Base-by-base conservation (phyloP, 352 stramenopile species). In the Hyphochytrium catenoides region DNA sequence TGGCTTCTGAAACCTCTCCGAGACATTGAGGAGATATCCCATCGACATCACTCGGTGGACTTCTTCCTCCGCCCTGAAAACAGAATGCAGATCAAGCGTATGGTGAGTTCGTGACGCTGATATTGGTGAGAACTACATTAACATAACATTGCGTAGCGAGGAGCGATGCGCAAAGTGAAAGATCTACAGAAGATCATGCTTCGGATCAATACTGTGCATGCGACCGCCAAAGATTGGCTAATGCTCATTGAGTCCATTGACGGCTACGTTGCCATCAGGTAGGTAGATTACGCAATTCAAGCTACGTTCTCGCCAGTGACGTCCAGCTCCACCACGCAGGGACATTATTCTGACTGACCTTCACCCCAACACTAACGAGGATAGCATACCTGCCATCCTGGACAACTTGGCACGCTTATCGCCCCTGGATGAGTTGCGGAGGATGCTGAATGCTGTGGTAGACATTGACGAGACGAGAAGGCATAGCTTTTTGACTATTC, bases 1-100 rank as follows among this genome's bases (percentile, higher is more conserved):
- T 84, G 69, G 69, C 77, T 84, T 61, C 39, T 84, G 14, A 51
- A 57, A 24, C 69, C 69, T 21, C 54, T 84, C 11, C 56, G 71
- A 3, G 45, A 50, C n/a, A 32, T 38, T 15, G 17, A 26, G 0
- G 34, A 46, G 20, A 78, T 84, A 28, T 43, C 62, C 17, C 51
- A 70, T 35, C 56, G 69, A 1, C 51, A 68, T 24, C 50, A 59
- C 25, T 47, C 48, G 12, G 59, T 81, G 2, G 46, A 59, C 14
- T 84, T 68, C 42, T 68, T 84, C 21, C 40, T 33, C 2, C 36
- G 44, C 18, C 18, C 54, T 21, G 48, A 64, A 26, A 64, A 64
- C 19, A 59, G 66, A 19, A 63, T 76, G 22, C 20, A 78, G 37
- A 54, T 56, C 8, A 60, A 64, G 23, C 36, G 50, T 34, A 36